These are phyloP conservation scores for Candida pseudofarinosa DNA, from an alignment of 805 yeast genomes.

Conservation along the genomic window DNA sequence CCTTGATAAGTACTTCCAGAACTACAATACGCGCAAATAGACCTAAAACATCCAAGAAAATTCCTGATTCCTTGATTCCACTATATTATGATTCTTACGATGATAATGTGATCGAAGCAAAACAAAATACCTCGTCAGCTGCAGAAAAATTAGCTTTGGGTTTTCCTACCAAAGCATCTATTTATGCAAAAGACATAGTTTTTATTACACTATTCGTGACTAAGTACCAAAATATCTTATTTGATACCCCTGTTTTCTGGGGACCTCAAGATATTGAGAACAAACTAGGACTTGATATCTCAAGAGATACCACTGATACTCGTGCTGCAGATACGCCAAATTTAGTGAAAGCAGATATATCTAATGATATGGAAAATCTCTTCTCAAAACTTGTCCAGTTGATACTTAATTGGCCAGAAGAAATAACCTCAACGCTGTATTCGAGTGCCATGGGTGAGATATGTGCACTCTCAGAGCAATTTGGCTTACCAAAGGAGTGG, in stretches of 20 bases:
- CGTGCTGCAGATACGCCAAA: conserved; percentile 3
- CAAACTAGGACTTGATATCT: conserved; percentile 25
- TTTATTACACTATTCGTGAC: conserved; percentile 28
- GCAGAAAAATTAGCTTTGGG: conserved; percentile 33
- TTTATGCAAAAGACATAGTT: conserved; percentile 30
- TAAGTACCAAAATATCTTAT: conserved; percentile 26
- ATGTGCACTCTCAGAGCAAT: conserved; percentile 17
- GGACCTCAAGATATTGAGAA: conserved; percentile 38
- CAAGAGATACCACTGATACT: conserved; percentile 1
- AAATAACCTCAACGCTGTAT: conserved; percentile 16
- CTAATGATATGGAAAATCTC: conserved; percentile 28
- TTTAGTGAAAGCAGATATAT: conserved; percentile 11
- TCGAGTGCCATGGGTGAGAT: conserved; percentile 33
- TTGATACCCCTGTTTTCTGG: conserved; percentile 9
- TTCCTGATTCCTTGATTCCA: conserved; percentile 38
- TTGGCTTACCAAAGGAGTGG: conserved; percentile 42
- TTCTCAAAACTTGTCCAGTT: conserved; percentile 29
- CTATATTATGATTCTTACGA: conserved; percentile 35
- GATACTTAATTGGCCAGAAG: conserved; percentile 35
- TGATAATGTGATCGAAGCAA: conserved; percentile 24
- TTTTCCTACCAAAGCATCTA: conserved; percentile 21
- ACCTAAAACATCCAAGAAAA: conserved; percentile 26
- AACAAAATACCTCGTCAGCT: conserved; percentile 10
- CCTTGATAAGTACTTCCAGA: conserved; percentile 11
- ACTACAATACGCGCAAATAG: conserved; percentile 31